Base-by-base conservation (phyloP, 2,329 filamentous ascomycete species). In the Ploettnerulaceae sp. region DNA sequence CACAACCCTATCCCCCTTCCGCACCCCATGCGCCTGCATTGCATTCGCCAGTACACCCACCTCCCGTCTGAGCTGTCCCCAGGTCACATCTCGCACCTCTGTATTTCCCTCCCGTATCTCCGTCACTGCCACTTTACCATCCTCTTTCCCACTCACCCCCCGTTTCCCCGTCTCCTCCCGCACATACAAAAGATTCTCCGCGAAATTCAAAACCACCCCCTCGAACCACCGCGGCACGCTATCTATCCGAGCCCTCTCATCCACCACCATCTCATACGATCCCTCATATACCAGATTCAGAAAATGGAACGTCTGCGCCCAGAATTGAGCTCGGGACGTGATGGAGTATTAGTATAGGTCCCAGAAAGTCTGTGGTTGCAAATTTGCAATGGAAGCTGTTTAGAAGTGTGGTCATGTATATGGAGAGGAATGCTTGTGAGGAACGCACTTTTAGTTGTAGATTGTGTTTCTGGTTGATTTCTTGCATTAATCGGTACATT, bases 161-260 rank as follows among this genome's bases (percentile, higher is more conserved):
- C 71, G 69, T 18, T 70, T 60, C 2, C 69, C 72, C 0, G 69
- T 64, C 7, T 71, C 60, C n/a, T 67, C 62, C 11, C 69, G 68
- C 1, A 75, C 75, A 68, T 78, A 90, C 20, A 95, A 77, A 20
- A 89, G 66, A 61, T 93, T 94, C 67, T 94, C 87, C 4, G 86
- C 83, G 61, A 82, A 91, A 60, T 89, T 94, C 57, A 93, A 65
- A 4, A 71, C 67, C 1, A 89, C 73, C 22, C 88, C 88, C 1
- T 79, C 69, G 64, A 93, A 94, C 88, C 88, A 94, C 31, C 71
- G 68, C 0, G 88, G 88, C 4, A 91, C 73, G 12, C 72, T 70
- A 50, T 88, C 82, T 64, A 94, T 87, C 1, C 81, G 78, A 1
- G 76, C 72, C 0, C 69, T 71, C 57, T 87, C 82, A 60, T 94